Base-by-base conservation (phyloP, 1,284 basidiomycete species). In the Pholiota adiposa region DNA sequence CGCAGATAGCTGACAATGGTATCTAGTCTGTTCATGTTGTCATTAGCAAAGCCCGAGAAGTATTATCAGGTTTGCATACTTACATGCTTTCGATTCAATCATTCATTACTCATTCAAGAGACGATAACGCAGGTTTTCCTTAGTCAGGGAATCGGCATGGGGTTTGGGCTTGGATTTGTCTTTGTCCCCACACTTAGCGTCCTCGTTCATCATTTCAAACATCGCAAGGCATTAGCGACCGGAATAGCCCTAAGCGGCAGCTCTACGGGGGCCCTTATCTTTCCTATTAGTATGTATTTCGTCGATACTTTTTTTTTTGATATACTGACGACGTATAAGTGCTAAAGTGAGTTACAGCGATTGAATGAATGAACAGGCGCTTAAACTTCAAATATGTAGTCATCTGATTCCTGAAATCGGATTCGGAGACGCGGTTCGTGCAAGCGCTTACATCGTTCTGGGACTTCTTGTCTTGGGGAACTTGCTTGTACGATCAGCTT, bases 141-240 rank as follows among this genome's bases (percentile, higher is more conserved):
- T 16, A 71, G 75, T 1, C 81, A 83, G 62, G 80, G 74, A n/a
- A 66, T 83, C n/a, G 79, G 79, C 8, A 71, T 78, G 54, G 80
- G 82, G 1, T 31, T 69, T n/a, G 66, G 67, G 2, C 54, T 57
- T 38, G 69, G 71, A 1, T 48, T 71, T 8, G 55, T 59, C 6
- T 70, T 70, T 54, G 57, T 67, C 12, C 71, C 70, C 3, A 62
- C 77, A 5, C 67, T 79, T 50, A 73, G 74, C 50, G 73, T 81
- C 50, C 70, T 78, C 12, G 68, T 70, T 0, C 80, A 81, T 59
- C 78, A 81, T 64, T 83, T 81, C 67, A 68, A 70, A 19, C 65
- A 62, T 8, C 71, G 72, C 8, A 73, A 78, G 29, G 71, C 79
- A 0, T 69, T 83, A 19, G 81, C 78, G 2, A 77, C 75, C 18